These are phyloP conservation scores for Chaetomiaceae sp. DNA, from an alignment of 2,329 filamentous ascomycete genomes.

Conservation along the genomic window DNA sequence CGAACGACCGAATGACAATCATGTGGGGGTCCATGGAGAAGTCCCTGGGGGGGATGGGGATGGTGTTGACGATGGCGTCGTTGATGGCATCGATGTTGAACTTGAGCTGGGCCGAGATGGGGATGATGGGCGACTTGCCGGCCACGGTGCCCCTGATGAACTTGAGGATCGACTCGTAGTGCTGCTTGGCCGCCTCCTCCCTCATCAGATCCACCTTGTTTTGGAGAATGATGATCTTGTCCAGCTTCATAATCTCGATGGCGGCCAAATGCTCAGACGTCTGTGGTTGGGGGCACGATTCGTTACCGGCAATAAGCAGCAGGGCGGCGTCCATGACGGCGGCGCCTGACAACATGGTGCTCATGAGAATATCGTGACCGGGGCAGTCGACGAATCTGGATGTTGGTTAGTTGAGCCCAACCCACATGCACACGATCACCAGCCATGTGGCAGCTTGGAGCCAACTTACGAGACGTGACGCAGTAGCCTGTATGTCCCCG, in stretches of 20 bases:
- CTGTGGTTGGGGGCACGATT: constrained; percentile 96
- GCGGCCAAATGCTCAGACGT: constrained; percentile 98
- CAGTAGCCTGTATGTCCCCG: constrained; percentile 79
- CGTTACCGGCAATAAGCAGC: constrained; percentile 94
- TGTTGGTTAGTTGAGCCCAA: constrained; percentile 26
- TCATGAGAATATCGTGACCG: constrained; percentile 99
- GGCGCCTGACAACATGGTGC: constrained; percentile 98
- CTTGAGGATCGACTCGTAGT: constrained; percentile 96
- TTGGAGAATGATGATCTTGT: constrained; percentile 98
- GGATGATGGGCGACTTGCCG: constrained; percentile 90
- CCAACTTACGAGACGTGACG: constrained; percentile 91
- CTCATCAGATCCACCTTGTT: constrained; percentile 99
- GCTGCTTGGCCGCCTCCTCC: constrained; percentile 86
- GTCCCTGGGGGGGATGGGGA: constrained; percentile 85
- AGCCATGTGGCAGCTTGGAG: not conserved
- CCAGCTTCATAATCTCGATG: constrained; percentile 99
- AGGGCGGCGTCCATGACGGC: constrained; percentile 99
- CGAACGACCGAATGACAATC: constrained; percentile 98
- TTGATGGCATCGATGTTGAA: constrained; percentile 99
- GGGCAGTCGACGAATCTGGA: constrained; percentile 97
- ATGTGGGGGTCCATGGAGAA: constrained; percentile 92
- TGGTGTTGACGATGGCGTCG: constrained; percentile 91
- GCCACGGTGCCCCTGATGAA: constrained; percentile 98
- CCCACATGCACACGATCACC: not conserved
- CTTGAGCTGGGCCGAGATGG: constrained; percentile 95